A percentile compares a stretch with the other conserved stretches of the same genome.
phyloP scores from a whole-genome alignment of 345 rosid genomes.

The Acer yangbiense region DNA sequence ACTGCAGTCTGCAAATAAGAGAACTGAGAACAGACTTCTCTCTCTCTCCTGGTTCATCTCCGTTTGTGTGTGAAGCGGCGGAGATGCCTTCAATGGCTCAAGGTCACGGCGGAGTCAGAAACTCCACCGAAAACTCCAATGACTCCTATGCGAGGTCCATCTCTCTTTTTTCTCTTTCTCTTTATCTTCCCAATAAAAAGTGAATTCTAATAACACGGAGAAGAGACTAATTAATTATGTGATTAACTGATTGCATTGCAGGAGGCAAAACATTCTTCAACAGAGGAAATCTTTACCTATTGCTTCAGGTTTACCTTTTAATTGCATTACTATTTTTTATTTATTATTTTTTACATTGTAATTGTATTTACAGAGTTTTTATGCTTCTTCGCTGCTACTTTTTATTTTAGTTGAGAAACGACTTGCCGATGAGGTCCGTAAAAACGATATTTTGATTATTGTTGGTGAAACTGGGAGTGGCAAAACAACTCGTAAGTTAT shows the following conservation, averaged over 20 bases:
- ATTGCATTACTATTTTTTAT: too few species aligned
- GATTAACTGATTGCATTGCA: slow-evolving; percentile 27
- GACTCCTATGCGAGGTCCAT: slow-evolving; percentile 39
- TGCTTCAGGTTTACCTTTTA: slow-evolving; percentile 56
- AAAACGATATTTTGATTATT: slow-evolving; percentile 62
- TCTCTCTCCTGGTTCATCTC: too few species aligned
- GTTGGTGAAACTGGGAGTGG: slow-evolving; percentile 99
- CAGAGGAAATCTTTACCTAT: slow-evolving; percentile 87
- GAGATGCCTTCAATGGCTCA: slow-evolving; percentile 63
- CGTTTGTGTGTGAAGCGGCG: slow-evolving; percentile 10
- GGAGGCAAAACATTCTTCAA: slow-evolving; percentile 50
- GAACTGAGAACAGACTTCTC: too few species aligned
- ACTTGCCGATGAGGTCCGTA: slow-evolving; percentile 70
- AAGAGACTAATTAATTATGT: slow-evolving; percentile 3
- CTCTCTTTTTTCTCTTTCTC: neutral
- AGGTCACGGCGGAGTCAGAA: slow-evolving; percentile 34
- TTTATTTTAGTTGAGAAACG: slow-evolving; percentile 60
- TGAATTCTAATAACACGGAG: neutral
- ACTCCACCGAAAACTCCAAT: slow-evolving; percentile 25
- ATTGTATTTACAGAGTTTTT: neutral
- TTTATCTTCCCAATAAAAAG: neutral
- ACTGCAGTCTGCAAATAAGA: too few species aligned
- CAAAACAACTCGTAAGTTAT: slow-evolving; percentile 83
- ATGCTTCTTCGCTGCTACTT: slow-evolving; percentile 16
- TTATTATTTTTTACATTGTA: neutral